These are phyloP conservation scores for Colletotrichum spinosum DNA, from an alignment of 2,329 filamentous ascomycete species.

Conservation along the genomic window DNA sequence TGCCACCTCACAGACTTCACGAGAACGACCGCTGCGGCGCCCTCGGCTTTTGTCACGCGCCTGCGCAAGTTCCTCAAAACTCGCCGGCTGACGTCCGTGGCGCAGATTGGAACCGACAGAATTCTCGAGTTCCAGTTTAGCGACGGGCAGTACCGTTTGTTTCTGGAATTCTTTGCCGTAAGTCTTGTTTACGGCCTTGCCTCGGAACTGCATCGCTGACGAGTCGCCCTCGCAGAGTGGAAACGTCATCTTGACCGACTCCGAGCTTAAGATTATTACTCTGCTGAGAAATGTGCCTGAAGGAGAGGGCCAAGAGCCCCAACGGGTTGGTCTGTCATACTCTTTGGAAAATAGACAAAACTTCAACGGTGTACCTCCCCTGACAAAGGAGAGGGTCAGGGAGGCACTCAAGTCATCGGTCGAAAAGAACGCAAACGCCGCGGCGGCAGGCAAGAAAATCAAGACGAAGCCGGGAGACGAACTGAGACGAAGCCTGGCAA, in stretches of 20 bases:
- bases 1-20: conserved; percentile 94
- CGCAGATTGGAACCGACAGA: conserved; percentile 91
- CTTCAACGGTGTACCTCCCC: conserved; percentile 76
- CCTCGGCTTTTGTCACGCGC: conserved; percentile 86
- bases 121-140: conserved; percentile 94
- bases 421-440: conserved; percentile 65
- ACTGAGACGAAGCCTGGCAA: conserved; percentile 82
- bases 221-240: conserved; percentile 65
- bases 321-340: conserved; percentile 82
- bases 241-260: conserved; percentile 93
- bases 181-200: conserved; percentile 11
- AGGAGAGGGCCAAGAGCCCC: conserved; percentile 85
- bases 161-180: conserved; percentile 92
- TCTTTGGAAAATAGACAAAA: conserved; percentile 87
- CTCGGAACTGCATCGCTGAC: background rate
- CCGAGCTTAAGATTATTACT: conserved; percentile 83
- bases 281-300: conserved; percentile 84
- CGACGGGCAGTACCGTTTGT: conserved; percentile 88
- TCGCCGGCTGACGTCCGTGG: conserved; percentile 81
- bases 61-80: conserved; percentile 92
- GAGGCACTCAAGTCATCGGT: conserved; percentile 76
- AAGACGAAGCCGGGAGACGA: conserved; percentile 81
- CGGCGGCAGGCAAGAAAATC: conserved; percentile 71
- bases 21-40: conserved; percentile 84
- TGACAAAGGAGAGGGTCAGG: conserved; percentile 80